phyloP scores from a whole-genome alignment of 176 grass and related monocot genomes.

The Guadua angustifolia region DNA sequence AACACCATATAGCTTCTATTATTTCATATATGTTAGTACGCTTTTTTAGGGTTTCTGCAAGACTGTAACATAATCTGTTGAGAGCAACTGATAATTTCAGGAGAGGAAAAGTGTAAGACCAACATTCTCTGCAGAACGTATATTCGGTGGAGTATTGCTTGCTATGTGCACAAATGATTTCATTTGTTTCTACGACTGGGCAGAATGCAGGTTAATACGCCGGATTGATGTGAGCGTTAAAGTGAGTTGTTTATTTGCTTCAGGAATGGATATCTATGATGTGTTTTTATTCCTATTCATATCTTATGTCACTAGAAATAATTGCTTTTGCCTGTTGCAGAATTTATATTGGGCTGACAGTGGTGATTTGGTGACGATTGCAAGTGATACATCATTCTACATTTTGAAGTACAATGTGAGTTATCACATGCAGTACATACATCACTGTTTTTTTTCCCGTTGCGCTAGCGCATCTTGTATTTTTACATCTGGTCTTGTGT shows the following conservation, averaged over 20 bases:
- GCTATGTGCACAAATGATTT: slow-evolving; percentile 96
- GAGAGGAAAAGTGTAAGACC: slow-evolving; percentile 81
- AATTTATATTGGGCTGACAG: slow-evolving; percentile 90
- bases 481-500: background rate
- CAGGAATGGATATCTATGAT: background rate
- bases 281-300: slow-evolving; percentile 3
- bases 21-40: background rate
- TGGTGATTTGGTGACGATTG: slow-evolving; percentile 81
- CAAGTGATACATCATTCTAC: slow-evolving; percentile 83
- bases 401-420: slow-evolving; percentile 93
- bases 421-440: slow-evolving; percentile 14
- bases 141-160: slow-evolving; percentile 68
- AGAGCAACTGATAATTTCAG: slow-evolving; percentile 51
- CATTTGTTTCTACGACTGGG: slow-evolving; percentile 94
- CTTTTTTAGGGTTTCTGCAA: slow-evolving; percentile 7
- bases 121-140: slow-evolving; percentile 67
- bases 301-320: background rate
- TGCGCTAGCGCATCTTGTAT: background rate
- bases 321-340: slow-evolving; percentile 49
- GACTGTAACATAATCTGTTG: background rate
- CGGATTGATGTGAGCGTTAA: slow-evolving; percentile 89
- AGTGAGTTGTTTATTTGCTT: slow-evolving; percentile 45
- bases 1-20: background rate
- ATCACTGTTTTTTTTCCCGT: slow-evolving; percentile 7
- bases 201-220: slow-evolving; percentile 78